Base-by-base conservation (phyloP, 257 asterid species). In the Nyctanthes arbortristis region DNA sequence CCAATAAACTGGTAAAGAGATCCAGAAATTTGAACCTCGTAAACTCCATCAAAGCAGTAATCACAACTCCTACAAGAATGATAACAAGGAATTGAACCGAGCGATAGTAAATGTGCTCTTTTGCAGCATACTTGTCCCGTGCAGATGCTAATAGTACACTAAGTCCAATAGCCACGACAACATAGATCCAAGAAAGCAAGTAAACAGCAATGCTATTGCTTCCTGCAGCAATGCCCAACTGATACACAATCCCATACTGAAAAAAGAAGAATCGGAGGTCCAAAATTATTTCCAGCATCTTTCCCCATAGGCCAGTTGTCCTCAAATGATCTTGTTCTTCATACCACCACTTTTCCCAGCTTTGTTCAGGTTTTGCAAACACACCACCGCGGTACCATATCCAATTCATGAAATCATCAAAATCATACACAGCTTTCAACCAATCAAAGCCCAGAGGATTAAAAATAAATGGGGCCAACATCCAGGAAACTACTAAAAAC, bases 281-380 rank as follows among this genome's bases (percentile, higher is more conserved):
- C 64, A 93, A 67, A 70, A 93, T 87, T 32, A 93, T 91, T 80
- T 93, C 98, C 75, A 91, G 79, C 70, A 93, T 64, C 68, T 93
- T 93, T 32, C 99, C 97, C 97, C 99, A 93, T 13, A 93, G 89
- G 20, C 99, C 96, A 24, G 99, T 93, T 45, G 92, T 87, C 76
- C 95, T 82, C 77, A 93, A 81, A 74, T 93, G 97, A 52, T 88
- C 96, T 70, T 91, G 97, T 63, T 91, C 97, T 75, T 91, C 96
- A 3, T 91, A 89, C 97, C 97, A 91, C 97, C 97, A 91, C 13
- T 88, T 85, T 73, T 91, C 97, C 97, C 97, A 91, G 75, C 97
- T 87, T 61, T 77, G 90, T 25, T 91, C 97, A 5, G 97, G 81
- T 84, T 82, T 93, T 58, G 79, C 84, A 33, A 93, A 73, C 71